Evolutionary conservation across 345 rosid species (phyloP), one percentile per base, ranked within the genome.

Genomic region (Bruguiera gymnorhiza): DNA sequence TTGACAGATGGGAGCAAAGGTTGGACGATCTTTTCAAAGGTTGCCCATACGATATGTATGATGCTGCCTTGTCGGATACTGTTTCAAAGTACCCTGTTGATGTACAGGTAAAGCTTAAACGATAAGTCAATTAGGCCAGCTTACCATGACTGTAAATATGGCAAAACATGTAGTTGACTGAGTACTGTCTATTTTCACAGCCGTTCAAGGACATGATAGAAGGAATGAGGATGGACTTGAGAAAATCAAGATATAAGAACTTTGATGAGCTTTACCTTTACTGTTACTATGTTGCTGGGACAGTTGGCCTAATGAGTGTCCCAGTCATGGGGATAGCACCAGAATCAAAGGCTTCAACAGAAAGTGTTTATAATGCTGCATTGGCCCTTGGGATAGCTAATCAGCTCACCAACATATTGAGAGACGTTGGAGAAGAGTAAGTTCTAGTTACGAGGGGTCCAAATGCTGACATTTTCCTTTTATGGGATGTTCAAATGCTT

Each of bases 401-500:
- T 75, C 88, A 84, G 70, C 88, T 84, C 26, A 84, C 88, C 15
- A 84, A 84, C 63, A 84, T 84, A 65, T 86, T 84, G 63, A 69
- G 88, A 67, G 88, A 84, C 62, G 88, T 84, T 39, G 88, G 88
- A 5, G 88, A 84, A 80, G 88, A 84, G 86, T 84, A 78, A 79
- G 88, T 8, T 54, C 21, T 7, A 54, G 21, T 54, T 54, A 54
- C 15, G 29, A 54, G 15, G 21, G 26, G 16, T 54, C 11, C 23
- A 20, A 18, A 10, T 30, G 48, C 72, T 24, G 18, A 66, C 1
- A 8, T 21, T 24, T 21, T 54, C 26, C 7, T n/a, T 54, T 21
- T n/a, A n/a, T 4, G 15, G 13, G 58, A 6, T n/a, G 15, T 54
- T 24, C 9, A 24, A 7, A 6, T 30, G 48, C 72, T 24, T 39